Conservation (phyloP, 106 monocot genomes). For the Dendrobium huoshanense region DNA sequence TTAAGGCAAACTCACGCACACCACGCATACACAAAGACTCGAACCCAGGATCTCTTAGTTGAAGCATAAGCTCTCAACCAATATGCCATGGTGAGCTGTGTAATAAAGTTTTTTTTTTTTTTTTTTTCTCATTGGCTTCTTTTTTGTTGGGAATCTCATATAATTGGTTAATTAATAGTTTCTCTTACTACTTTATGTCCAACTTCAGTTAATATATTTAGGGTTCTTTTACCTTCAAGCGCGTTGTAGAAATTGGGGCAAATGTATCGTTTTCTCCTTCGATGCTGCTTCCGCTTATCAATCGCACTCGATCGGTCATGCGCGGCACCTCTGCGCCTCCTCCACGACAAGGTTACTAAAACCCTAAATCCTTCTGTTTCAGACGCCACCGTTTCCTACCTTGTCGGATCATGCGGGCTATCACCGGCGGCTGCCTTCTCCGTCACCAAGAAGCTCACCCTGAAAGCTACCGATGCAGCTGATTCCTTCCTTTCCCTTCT, state of each 20-base stretch:
- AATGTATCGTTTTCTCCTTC: neutral
- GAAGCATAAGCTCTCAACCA: too few relatives aligned
- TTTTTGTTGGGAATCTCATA: too few relatives aligned
- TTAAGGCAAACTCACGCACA: too few relatives aligned
- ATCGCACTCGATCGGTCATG: neutral
- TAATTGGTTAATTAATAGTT: too few relatives aligned
- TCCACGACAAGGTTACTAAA: neutral
- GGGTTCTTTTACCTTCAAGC: neutral
- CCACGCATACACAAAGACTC: too few relatives aligned
- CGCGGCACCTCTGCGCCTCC: neutral
- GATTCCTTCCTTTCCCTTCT: neutral
- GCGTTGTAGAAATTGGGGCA: neutral
- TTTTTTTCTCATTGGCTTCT: too few relatives aligned
- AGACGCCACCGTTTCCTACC: slow-evolving; percentile 15
- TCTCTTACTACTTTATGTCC: too few relatives aligned
- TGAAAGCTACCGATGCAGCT: neutral
- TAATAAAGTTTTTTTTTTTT: too few relatives aligned
- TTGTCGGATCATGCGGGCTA: slow-evolving; percentile 20
- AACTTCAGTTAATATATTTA: too few relatives aligned
- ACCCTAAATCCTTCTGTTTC: neutral
- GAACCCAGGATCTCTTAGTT: too few relatives aligned
- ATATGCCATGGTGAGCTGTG: too few relatives aligned
- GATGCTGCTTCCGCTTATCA: neutral
- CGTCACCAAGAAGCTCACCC: neutral
- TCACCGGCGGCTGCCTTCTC: slow-evolving; percentile 14